A percentile compares a stretch with the other conserved stretches of the same genome.
Evolutionary conservation across 768 basidiomycete species (phyloP).

Genomic region (Pisolithus marmoratus): DNA sequence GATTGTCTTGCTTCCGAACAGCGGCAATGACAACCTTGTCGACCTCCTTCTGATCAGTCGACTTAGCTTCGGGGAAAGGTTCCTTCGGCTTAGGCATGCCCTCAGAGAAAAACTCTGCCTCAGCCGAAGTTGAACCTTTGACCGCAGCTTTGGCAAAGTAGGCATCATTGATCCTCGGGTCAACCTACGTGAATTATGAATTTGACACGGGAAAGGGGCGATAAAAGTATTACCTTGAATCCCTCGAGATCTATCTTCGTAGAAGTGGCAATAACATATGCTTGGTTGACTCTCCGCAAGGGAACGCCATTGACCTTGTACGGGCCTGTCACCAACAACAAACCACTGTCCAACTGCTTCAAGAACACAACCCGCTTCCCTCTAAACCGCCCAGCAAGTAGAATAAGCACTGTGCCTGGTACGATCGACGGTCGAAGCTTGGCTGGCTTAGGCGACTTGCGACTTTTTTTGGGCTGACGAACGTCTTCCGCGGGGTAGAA

Average conservation of each 20-base stretch:
- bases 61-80: conserved; percentile 79
- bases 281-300: conserved; percentile 95
- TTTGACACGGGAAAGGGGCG: not conserved
- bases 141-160: conserved; percentile 83
- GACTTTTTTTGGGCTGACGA: conserved; percentile 83
- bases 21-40: conserved; percentile 76
- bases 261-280: conserved; percentile 97
- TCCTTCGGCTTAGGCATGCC: conserved; percentile 90
- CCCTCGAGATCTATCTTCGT: conserved; percentile 81
- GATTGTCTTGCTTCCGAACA: conserved; percentile 85
- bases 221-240: conserved; percentile 54
- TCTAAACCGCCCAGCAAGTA: conserved; percentile 95
- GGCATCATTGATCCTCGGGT: conserved; percentile 87
- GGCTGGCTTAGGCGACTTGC: conserved; percentile 78
- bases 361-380: conserved; percentile 98
- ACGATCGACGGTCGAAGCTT: conserved; percentile 83
- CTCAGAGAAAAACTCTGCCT: conserved; percentile 95
- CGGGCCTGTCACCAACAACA: conserved; percentile 94
- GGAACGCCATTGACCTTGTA: conserved; percentile 99
- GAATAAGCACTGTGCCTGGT: conserved; percentile 91
- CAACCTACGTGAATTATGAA: conserved; percentile 45
- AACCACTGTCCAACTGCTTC: conserved; percentile 89
- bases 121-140: conserved; percentile 73
- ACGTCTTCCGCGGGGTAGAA: conserved; percentile 97
- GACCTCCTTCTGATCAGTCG: conserved; percentile 84